Evolutionary conservation across 208 protist species (phyloP).

Genomic region (Acanthamoeba sp.): DNA sequence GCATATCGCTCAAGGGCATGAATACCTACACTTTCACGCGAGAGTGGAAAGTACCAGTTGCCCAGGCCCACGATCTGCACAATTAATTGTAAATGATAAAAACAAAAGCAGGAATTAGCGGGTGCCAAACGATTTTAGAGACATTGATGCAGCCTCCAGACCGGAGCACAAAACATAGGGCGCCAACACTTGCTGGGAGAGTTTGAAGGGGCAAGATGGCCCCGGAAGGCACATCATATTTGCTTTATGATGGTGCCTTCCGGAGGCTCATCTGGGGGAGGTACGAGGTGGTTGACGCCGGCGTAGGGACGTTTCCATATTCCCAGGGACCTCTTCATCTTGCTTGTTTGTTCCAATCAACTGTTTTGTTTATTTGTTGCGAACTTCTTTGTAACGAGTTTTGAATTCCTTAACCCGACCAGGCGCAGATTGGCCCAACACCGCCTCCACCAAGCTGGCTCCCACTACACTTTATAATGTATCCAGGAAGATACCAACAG

Average conservation of each 20-base stretch:
- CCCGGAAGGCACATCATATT: too few relatives aligned
- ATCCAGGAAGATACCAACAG: too few relatives aligned
- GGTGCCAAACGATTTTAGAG: background rate
- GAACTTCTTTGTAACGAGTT: background rate
- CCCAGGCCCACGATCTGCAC: slow-evolving; percentile 28
- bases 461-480: too few relatives aligned
- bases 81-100: background rate
- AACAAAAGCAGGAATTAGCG: background rate
- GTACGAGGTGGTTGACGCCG: slow-evolving; percentile 20
- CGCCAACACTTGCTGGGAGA: too few relatives aligned
- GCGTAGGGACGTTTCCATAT: slow-evolving; percentile 22
- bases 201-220: too few relatives aligned
- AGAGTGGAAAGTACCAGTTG: slow-evolving; percentile 24
- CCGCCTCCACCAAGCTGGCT: too few relatives aligned
- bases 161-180: too few relatives aligned
- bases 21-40: slow-evolving; percentile 35
- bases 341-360: background rate
- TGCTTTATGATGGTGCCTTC: too few relatives aligned
- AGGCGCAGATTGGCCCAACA: too few relatives aligned
- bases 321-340: slow-evolving; percentile 24
- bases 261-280: background rate
- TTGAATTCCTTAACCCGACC: background rate
- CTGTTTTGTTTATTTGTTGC: background rate
- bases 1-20: slow-evolving; percentile 23
- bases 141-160: too few relatives aligned